Conservation (phyloP, 2,329 filamentous ascomycete genomes). For the Fusarium tjaetaba region DNA sequence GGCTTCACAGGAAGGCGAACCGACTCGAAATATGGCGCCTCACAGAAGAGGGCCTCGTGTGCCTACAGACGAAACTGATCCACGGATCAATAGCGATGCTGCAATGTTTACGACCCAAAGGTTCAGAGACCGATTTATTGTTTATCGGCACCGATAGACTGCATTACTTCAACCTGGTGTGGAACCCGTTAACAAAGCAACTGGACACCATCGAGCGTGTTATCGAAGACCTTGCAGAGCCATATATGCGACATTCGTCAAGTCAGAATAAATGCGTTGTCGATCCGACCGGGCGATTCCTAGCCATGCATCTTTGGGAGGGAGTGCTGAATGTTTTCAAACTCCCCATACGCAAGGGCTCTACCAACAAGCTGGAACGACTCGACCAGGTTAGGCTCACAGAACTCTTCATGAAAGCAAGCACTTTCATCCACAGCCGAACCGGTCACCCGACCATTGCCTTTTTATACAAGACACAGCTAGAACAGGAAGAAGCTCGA, state of each 20-base stretch:
- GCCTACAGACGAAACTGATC: constrained; percentile 75
- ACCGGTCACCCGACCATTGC: constrained; percentile 68
- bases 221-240: constrained; percentile 65
- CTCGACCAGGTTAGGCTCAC: constrained; percentile 67
- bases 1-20: constrained; percentile 75
- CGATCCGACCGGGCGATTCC: constrained; percentile 76
- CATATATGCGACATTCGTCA: constrained; percentile 78
- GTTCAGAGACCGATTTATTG: constrained; percentile 81
- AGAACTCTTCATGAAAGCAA: constrained; percentile 68
- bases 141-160: constrained; percentile 92
- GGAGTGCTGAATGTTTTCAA: constrained; percentile 67
- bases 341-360: constrained; percentile 58
- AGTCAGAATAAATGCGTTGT: constrained; percentile 85
- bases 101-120: constrained; percentile 78
- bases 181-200: constrained; percentile 69
- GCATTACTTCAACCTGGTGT: constrained; percentile 89
- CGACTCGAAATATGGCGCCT: constrained; percentile 85
- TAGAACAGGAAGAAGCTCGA: constrained; percentile 62
- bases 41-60: constrained; percentile 69
- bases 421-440: constrained; percentile 66
- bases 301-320: constrained; percentile 69
- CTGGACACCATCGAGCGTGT: constrained; percentile 63
- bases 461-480: constrained; percentile 65
- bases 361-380: constrained; percentile 55
- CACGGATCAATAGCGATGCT: constrained; percentile 91